phyloP scores from a whole-genome alignment of 2,329 filamentous ascomycete genomes.

The Aureobasidium sp. region DNA sequence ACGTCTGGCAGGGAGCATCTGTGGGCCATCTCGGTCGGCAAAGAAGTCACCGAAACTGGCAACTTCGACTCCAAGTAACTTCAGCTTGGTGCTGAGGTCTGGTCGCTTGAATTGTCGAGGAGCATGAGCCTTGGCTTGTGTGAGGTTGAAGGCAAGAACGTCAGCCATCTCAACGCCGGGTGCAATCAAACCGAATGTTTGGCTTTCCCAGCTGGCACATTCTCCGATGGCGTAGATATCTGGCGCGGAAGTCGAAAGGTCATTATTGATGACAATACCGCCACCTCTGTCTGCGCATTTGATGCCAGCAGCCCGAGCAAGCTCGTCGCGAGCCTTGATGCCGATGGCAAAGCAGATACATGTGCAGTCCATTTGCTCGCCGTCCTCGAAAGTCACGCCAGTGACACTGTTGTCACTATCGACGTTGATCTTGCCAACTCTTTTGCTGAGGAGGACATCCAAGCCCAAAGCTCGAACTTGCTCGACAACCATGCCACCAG shows the following conservation, averaged over 20 bases:
- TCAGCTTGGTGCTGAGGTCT: slow-evolving; percentile 84
- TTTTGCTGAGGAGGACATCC: slow-evolving; percentile 68
- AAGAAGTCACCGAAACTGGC: slow-evolving; percentile 94
- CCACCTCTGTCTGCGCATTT: slow-evolving; percentile 63
- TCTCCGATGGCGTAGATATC: slow-evolving; percentile 84
- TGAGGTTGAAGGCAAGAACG: slow-evolving; percentile 82
- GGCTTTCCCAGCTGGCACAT: slow-evolving; percentile 80
- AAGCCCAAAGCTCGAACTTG: slow-evolving; percentile 71
- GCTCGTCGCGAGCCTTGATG: slow-evolving; percentile 69
- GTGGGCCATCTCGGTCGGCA: slow-evolving; percentile 75
- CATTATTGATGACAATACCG: slow-evolving; percentile 61
- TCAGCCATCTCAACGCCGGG: slow-evolving; percentile 91
- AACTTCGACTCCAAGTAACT: slow-evolving; percentile 81
- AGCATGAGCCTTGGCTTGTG: slow-evolving; percentile 64
- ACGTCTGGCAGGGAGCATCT: slow-evolving; percentile 56
- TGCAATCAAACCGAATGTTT: slow-evolving; percentile 82
- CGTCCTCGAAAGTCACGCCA: slow-evolving; percentile 73
- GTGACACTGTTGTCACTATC: slow-evolving; percentile 59
- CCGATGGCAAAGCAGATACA: slow-evolving; percentile 89
- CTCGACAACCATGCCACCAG: slow-evolving; percentile 71
- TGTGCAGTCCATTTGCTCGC: slow-evolving; percentile 64
- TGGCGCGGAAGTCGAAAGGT: slow-evolving; percentile 59
- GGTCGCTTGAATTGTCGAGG: slow-evolving; percentile 67
- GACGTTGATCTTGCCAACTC: slow-evolving; percentile 63
- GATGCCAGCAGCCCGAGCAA: slow-evolving; percentile 62